Evolutionary conservation across 208 protist genomes (phyloP), one percentile per base, ranked within the genome.

Genomic region (Trypanosoma boissoni): DNA sequence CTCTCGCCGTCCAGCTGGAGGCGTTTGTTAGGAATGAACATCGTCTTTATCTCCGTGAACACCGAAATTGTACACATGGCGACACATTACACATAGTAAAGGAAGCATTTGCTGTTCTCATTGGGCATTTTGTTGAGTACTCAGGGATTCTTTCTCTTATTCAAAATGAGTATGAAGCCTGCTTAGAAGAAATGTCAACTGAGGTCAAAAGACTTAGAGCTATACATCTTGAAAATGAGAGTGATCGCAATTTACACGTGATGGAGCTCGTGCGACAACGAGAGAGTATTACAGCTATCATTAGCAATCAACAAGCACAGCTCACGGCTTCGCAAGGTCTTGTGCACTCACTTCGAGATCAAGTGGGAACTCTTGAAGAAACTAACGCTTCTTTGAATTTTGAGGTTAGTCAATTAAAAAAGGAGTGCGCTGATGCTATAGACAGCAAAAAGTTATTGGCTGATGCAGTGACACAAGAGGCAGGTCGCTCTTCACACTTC

Each of bases 81-180:
- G 82, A 92, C 20, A 92, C 79, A 8, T 67, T 95, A 21, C 83
- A 87, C 48, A 95, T 95, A 53, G 88, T 92, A 42, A 68, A 77
- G 7, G 89, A 95, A 54, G 89, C 76, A 0, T 80, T 95, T 56
- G 71, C 58, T 34, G 80, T 74, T 24, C 72, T 95, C 60, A 70
- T 83, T 44, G 82, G 91, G 32, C 89, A 92, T 68, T 95, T 95
- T 64, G 31, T 75, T 26, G 83, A 95, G 61, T 95, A 91, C 68
- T 71, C 51, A 26, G 68, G 64, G 34, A 64, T 93, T 18, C 72
- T 95, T 42, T 76, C 69, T 54, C 52, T 91, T 37, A 93, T 92
- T 50, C 76, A 76, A 9, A 82, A 90, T 53, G 86, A 89, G 61
- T 95, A 95, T 72, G 86, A 95, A 34, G 76, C 76, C n/a, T 74